These are phyloP conservation scores for Solanum bukasovii DNA, from an alignment of 257 asterid genomes.

Conservation along the genomic window DNA sequence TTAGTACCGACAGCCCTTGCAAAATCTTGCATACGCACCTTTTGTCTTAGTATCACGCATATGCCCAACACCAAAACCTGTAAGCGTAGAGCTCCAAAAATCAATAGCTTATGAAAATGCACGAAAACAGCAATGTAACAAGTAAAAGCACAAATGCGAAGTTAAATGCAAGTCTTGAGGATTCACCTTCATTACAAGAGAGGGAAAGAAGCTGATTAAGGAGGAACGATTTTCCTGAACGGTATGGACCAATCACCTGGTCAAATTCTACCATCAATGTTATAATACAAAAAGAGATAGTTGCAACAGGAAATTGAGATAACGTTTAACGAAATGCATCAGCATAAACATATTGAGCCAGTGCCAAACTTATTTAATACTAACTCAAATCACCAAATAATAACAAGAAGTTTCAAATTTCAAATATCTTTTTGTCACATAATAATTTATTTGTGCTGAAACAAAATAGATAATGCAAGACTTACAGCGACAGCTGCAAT, in stretches of 20 bases:
- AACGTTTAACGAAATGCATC: neutral
- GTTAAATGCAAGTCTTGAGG: neutral
- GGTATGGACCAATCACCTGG: conserved; percentile 97
- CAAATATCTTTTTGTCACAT: neutral
- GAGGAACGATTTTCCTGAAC: conserved; percentile 95
- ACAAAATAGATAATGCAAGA: neutral
- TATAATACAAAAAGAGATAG: neutral
- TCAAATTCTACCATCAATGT: neutral
- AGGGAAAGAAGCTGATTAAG: conserved; percentile 98
- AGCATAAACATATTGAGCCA: neutral
- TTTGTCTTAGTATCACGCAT: conserved; percentile 98
- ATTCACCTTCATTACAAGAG: conserved; percentile 87
- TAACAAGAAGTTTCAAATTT: neutral
- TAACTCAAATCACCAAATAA: neutral
- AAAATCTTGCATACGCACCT: conserved; percentile 29
- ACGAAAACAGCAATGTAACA: neutral
- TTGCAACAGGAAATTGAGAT: neutral
- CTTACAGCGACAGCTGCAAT: conserved; percentile 95
- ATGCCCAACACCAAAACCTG: conserved; percentile 99
- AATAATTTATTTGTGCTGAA: too few relatives aligned
- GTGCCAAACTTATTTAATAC: neutral
- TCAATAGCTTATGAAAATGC: neutral
- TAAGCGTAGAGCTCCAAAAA: conserved; percentile 1
- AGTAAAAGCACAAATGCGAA: neutral
- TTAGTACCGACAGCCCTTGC: neutral